phyloP scores from a whole-genome alignment of 2,329 filamentous ascomycete species.

The Botrytis deweyae region DNA sequence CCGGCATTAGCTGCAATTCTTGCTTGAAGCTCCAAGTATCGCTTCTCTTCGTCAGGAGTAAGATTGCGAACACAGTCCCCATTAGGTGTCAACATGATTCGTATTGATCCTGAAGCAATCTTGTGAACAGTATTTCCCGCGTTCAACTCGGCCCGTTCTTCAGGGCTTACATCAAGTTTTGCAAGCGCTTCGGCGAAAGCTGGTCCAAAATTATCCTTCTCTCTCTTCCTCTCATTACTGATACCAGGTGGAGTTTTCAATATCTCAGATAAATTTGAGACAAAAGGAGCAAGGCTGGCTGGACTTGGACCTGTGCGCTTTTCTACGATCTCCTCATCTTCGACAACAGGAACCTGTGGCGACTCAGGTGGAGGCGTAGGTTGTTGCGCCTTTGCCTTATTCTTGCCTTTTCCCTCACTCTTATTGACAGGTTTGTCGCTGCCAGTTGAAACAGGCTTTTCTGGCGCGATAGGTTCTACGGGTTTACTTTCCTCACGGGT shows the following conservation, averaged over 20 bases:
- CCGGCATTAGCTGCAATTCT: slow-evolving; percentile 52
- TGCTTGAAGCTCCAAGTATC: slow-evolving; percentile 68
- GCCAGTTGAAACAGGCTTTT: slow-evolving; percentile 3
- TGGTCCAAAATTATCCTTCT: slow-evolving; percentile 22
- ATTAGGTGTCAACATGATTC: slow-evolving; percentile 72
- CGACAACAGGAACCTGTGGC: slow-evolving; percentile 28
- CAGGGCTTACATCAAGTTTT: slow-evolving; percentile 51
- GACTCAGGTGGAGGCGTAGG: slow-evolving; percentile 31
- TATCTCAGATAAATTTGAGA: not conserved
- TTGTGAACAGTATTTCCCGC: slow-evolving; percentile 60
- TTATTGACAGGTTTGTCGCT: slow-evolving; percentile 25
- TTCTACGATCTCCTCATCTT: slow-evolving; percentile 35
- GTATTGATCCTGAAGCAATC: slow-evolving; percentile 58
- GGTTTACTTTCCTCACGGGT: slow-evolving; percentile 15
- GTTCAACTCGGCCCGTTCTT: slow-evolving; percentile 56
- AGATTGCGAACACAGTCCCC: slow-evolving; percentile 75
- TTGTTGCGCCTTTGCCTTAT: slow-evolving; percentile 31
- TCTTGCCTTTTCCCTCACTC: slow-evolving; percentile 30
- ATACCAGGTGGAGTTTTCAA: slow-evolving; percentile 40
- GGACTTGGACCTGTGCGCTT: slow-evolving; percentile 36
- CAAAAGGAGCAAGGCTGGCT: slow-evolving; percentile 39
- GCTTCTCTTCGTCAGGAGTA: slow-evolving; percentile 65
- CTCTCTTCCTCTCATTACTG: slow-evolving; percentile 17
- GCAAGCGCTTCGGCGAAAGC: slow-evolving; percentile 30
- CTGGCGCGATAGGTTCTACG: not conserved